These are phyloP conservation scores for Macrophomina phaseolina DNA, from an alignment of 2,329 filamentous ascomycete species.

Conservation along the genomic window DNA sequence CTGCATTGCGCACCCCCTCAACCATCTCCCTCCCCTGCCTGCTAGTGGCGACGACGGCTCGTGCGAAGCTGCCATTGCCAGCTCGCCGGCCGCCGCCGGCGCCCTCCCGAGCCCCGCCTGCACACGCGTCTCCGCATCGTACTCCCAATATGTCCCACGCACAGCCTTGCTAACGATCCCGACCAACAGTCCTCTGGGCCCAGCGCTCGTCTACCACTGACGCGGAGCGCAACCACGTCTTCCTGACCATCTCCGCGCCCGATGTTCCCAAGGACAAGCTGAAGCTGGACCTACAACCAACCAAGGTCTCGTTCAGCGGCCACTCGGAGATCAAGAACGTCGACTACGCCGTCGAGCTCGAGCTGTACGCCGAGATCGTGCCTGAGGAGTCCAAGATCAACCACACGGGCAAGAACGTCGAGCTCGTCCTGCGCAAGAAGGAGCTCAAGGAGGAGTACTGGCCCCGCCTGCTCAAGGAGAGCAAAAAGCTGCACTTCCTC, in stretches of 20 bases:
- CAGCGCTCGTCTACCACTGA: conserved; percentile 88
- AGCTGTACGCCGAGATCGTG: conserved; percentile 92
- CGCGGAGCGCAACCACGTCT: conserved; percentile 89
- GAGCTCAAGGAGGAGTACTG: conserved; percentile 93
- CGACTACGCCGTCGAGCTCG: conserved; percentile 83
- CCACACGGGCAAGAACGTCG: conserved; percentile 86
- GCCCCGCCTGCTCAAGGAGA: conserved; percentile 91
- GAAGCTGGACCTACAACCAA: conserved; percentile 83
- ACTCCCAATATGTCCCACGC: conserved; percentile 60
- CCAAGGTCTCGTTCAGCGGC: conserved; percentile 79
- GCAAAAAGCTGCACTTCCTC: conserved; percentile 89
- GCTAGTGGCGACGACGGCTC: conserved; percentile 28
- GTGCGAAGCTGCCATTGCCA: conserved; percentile 62
- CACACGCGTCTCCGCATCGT: conserved; percentile 74
- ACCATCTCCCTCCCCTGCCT: background rate
- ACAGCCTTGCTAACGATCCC: conserved; percentile 32
- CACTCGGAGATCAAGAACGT: conserved; percentile 83
- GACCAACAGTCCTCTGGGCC: conserved; percentile 80
- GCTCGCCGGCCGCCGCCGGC: conserved; percentile 95
- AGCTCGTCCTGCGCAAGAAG: conserved; percentile 96
- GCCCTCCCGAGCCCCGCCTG: conserved; percentile 71
- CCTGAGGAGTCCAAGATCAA: conserved; percentile 80
- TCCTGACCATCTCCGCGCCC: conserved; percentile 86
- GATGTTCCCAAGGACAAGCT: conserved; percentile 79
- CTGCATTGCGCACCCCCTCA: background rate